A percentile compares a stretch with the other conserved stretches of the same genome.
Conservation (phyloP, 306 rosid species). For the Gleditsia sinensis region DNA sequence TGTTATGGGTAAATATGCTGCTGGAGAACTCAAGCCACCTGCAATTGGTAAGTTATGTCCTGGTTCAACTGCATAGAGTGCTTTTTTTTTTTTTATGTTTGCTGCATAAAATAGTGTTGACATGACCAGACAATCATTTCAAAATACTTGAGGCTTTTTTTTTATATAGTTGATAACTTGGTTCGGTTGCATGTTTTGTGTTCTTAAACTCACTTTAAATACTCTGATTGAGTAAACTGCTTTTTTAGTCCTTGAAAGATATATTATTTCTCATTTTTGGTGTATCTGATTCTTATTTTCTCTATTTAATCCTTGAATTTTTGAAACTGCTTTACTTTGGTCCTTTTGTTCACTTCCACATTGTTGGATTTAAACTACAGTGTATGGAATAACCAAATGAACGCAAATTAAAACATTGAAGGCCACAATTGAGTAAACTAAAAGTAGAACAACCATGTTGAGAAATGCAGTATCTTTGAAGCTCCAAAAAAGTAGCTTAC, state of each 20-base stretch:
- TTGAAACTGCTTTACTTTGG: no score
- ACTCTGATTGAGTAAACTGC: not conserved
- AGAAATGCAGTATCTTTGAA: no score
- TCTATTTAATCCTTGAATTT: no score
- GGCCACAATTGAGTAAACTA: no score
- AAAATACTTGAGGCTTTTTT: not conserved
- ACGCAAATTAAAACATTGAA: no score
- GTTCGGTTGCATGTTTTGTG: not conserved
- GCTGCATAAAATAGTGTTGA: not conserved
- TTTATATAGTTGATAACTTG: not conserved
- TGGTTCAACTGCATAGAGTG: constrained; percentile 2
- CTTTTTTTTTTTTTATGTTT: not conserved
- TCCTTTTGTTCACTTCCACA: no score
- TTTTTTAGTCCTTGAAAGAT: not conserved
- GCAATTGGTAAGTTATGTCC: constrained; percentile 56
- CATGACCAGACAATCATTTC: not conserved
- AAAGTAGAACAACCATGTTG: no score
- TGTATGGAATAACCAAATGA: no score
- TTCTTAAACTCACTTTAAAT: no score
- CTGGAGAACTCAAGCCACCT: constrained; percentile 97
- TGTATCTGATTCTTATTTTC: no score
- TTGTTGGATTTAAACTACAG: no score
- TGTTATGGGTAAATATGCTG: constrained; percentile 98
- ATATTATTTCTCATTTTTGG: not conserved
- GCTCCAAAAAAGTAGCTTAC: no score